phyloP scores from a whole-genome alignment of 192 early-diverging fungal genomes.

The Entomortierella parvispora region DNA sequence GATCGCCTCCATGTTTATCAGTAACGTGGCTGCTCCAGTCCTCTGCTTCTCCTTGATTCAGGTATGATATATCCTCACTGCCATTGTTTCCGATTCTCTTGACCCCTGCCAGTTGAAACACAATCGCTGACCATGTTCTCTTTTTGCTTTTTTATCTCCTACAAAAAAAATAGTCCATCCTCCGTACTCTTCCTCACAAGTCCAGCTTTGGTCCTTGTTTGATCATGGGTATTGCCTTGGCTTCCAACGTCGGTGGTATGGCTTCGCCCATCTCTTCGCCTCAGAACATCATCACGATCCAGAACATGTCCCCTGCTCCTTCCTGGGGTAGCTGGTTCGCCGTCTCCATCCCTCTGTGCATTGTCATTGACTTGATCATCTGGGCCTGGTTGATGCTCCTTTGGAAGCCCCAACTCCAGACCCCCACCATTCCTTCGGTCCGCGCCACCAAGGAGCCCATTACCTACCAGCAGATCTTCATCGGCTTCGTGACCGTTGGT shows the following conservation, averaged over 20 bases:
- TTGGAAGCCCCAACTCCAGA: constrained; percentile 67
- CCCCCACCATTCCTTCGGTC: constrained; percentile 56
- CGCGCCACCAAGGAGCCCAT: constrained; percentile 54
- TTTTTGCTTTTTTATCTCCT: neutral
- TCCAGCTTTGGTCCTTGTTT: constrained; percentile 71
- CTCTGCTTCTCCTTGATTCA: constrained; percentile 77
- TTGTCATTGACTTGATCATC: constrained; percentile 68
- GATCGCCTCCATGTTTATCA: constrained; percentile 84
- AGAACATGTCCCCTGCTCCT: constrained; percentile 75
- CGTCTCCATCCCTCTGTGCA: constrained; percentile 71
- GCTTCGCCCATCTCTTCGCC: constrained; percentile 82
- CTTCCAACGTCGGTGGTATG: constrained; percentile 81
- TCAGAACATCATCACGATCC: constrained; percentile 80
- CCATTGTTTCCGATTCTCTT: neutral
- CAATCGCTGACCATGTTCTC: neutral
- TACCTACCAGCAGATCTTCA: constrained; percentile 63
- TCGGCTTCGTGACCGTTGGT: constrained; percentile 62
- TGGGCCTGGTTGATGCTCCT: constrained; percentile 73
- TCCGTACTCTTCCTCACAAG: constrained; percentile 70
- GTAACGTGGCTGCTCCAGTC: constrained; percentile 83
- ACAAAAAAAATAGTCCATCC: constrained; percentile 62
- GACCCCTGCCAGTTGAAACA: no score
- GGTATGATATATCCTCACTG: constrained; percentile 18
- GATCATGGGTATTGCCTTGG: constrained; percentile 81
- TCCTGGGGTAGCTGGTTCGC: constrained; percentile 79